phyloP scores from a whole-genome alignment of 768 basidiomycete genomes.

The Lactarius pseudohatsudake region DNA sequence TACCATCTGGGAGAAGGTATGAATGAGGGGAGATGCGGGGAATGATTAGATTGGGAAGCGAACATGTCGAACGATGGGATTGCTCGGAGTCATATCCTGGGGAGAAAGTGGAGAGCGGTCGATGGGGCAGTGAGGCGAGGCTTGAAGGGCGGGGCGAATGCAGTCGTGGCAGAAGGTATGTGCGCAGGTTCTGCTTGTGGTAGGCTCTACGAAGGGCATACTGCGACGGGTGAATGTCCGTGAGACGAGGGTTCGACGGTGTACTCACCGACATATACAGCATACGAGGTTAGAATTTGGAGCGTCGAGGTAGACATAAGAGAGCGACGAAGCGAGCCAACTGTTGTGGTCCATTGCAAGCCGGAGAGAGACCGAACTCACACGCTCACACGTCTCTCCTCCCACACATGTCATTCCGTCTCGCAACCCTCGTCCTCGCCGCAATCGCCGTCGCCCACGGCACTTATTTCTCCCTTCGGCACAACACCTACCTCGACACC shows the following conservation, averaged over 20 bases:
- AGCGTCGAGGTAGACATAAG: constrained; percentile 22
- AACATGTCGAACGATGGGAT: constrained; percentile 74
- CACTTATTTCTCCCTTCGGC: constrained; percentile 61
- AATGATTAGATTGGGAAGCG: constrained; percentile 33
- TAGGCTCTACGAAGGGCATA: constrained; percentile 73
- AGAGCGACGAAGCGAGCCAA: constrained; percentile 16
- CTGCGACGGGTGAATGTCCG: constrained; percentile 35
- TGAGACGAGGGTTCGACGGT: rapidly evolving
- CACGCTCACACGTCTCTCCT: background rate
- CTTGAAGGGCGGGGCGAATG: constrained; percentile 64
- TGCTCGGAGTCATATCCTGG: constrained; percentile 65
- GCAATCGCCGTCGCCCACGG: constrained; percentile 54
- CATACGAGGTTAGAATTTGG: constrained; percentile 28
- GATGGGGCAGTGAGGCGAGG: constrained; percentile 77
- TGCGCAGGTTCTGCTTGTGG: constrained; percentile 68
- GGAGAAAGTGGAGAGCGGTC: constrained; percentile 67
- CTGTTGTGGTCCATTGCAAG: constrained; percentile 21
- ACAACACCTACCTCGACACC: constrained; percentile 79
- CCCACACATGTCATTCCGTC: constrained; percentile 5
- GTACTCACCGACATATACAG: constrained; percentile 29
- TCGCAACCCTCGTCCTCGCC: constrained; percentile 41
- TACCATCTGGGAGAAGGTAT: constrained; percentile 54
- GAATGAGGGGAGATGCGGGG: background rate
- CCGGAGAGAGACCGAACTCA: background rate
- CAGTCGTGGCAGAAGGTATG: constrained; percentile 90